Conservation (phyloP, 2,329 filamentous ascomycete species). For the Aureobasidium sp. region DNA sequence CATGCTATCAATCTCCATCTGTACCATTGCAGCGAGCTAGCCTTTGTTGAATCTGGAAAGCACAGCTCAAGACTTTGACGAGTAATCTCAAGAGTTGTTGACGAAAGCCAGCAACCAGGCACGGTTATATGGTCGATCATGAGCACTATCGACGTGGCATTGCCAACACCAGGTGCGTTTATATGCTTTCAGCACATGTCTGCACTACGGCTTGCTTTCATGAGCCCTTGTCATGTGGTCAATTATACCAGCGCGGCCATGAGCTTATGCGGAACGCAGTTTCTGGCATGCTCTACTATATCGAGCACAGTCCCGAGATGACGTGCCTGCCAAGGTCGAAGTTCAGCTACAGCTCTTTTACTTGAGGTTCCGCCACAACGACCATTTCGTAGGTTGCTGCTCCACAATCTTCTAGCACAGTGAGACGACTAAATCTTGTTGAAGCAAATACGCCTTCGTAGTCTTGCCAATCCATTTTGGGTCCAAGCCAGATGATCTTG, state of each 20-base stretch:
- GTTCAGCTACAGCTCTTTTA: neutral
- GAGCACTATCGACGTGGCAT: neutral
- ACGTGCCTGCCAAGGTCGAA: neutral
- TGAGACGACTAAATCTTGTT: conserved; percentile 13
- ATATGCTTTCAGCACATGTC: neutral
- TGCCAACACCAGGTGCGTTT: neutral
- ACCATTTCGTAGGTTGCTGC: conserved; percentile 20
- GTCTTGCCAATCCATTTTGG: conserved; percentile 35
- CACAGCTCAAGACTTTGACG: neutral
- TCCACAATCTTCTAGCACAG: conserved; percentile 16
- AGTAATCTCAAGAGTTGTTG: neutral
- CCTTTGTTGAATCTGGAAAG: neutral
- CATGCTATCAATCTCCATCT: neutral
- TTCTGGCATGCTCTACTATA: neutral
- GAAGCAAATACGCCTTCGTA: conserved; percentile 18
- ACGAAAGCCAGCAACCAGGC: neutral
- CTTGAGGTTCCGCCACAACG: conserved; percentile 17
- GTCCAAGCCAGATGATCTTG: conserved; percentile 38
- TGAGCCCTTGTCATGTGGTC: neutral
- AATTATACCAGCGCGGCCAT: neutral
- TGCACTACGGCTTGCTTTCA: neutral
- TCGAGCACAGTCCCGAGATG: neutral
- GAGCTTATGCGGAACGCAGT: neutral
- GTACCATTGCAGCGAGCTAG: neutral
- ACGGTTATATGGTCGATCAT: neutral